These are phyloP conservation scores for Sonneratia alba DNA, from an alignment of 345 rosid species.

Conservation along the genomic window DNA sequence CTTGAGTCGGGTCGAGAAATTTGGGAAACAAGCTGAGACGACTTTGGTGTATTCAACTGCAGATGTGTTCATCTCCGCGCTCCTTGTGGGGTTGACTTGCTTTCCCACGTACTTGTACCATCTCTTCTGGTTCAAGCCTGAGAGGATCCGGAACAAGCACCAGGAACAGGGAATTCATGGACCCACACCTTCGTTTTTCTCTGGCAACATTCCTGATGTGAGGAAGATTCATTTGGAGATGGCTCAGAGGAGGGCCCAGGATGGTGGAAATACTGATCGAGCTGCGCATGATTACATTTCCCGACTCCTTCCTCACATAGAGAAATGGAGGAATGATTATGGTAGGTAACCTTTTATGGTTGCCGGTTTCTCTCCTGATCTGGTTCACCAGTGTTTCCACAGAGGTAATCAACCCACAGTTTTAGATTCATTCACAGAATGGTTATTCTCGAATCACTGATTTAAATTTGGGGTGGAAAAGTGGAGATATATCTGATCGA, in stretches of 20 bases:
- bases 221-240: slow-evolving; percentile 10
- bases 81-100: slow-evolving; percentile 2
- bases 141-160: slow-evolving; percentile 10
- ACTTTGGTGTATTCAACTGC: not conserved
- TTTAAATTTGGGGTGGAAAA: not conserved
- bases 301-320: slow-evolving; percentile 4
- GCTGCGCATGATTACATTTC: slow-evolving; percentile 6
- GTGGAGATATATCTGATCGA: not conserved
- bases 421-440: not conserved
- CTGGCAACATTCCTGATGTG: slow-evolving; percentile 15
- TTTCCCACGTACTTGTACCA: slow-evolving; percentile 1
- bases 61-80: not conserved
- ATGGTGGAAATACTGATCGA: not conserved
- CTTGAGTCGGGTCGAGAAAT: too few relatives aligned
- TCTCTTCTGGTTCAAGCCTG: slow-evolving; percentile 8
- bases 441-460: not conserved
- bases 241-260: not conserved
- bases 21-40: not conserved
- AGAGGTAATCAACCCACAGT: not conserved
- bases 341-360: slow-evolving; percentile 5
- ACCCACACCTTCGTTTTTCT: slow-evolving; percentile 10
- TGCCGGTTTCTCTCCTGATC: not conserved
- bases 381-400: not conserved
- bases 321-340: slow-evolving; percentile 8
- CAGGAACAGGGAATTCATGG: slow-evolving; percentile 14